phyloP scores from a whole-genome alignment of 441 rosid species.

The Populus hybrid region DNA sequence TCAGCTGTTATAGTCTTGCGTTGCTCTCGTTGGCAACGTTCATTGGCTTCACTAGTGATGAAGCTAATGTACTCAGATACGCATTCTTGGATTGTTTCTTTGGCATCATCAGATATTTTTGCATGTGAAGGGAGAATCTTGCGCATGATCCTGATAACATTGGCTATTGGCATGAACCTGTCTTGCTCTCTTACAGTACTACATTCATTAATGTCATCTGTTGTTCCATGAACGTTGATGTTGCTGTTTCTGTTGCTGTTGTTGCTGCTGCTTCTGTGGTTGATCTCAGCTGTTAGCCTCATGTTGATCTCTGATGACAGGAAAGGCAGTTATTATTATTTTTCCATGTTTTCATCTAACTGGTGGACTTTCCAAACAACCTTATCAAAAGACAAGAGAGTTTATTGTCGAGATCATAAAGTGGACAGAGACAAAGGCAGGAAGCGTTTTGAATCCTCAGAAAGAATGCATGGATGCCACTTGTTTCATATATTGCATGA shows the following conservation, averaged over 20 bases:
- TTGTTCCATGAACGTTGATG: constrained; percentile 9
- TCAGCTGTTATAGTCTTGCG: constrained; percentile 96
- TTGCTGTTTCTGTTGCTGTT: constrained; percentile 9
- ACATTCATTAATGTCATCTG: constrained; percentile 50
- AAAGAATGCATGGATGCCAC: constrained; percentile 50
- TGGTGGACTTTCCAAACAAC: not conserved
- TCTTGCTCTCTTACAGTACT: constrained; percentile 62
- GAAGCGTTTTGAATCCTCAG: not conserved
- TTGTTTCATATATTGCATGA: constrained; percentile 35
- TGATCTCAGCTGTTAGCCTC: constrained; percentile 20
- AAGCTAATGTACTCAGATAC: constrained; percentile 98
- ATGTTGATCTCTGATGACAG: constrained; percentile 28
- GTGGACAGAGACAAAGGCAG: not conserved
- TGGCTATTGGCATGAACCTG: constrained; percentile 80
- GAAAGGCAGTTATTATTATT: not conserved
- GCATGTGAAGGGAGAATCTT: constrained; percentile 61
- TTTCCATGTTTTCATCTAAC: not conserved
- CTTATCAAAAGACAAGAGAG: not conserved
- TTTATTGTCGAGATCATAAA: not conserved
- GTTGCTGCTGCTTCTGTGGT: constrained; percentile 4
- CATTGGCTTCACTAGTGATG: constrained; percentile 95
- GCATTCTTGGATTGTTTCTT: constrained; percentile 96
- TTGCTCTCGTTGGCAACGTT: constrained; percentile 95
- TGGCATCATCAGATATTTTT: constrained; percentile 92
- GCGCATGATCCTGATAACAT: constrained; percentile 83